Base-by-base conservation (phyloP, 1,139 yeast genomes). In the Diutina ranongensis region DNA sequence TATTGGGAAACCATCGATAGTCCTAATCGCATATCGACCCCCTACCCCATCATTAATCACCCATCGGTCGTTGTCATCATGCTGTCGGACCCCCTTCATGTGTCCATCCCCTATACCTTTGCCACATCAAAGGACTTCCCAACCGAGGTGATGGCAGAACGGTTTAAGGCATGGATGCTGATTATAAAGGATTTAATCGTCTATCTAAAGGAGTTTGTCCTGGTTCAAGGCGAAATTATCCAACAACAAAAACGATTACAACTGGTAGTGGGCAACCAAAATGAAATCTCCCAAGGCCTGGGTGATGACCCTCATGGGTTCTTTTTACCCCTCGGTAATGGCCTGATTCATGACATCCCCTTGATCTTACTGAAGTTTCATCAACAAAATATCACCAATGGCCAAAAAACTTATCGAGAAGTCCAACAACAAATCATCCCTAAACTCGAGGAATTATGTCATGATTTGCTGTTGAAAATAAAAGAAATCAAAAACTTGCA, bases 81-180 rank as follows among this genome's bases (percentile, higher is more conserved):
- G 42, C 22, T 27, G 7, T 25, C 32, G 31, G 50, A 52, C 45
- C 55, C 55, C 25, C 49, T 51, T 12, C 46, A 50, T 40, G 54
- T 49, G 50, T 44, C 46, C 20, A 50, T 52, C 19, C 55, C 55
- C 27, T 49, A 48, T 41, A 48, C 48, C 32, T 52, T 51, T 45
- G 46, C 44, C 35, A 33, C 44, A 33, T 51, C 47, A 33, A 41
- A 41, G 33, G 55, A 53, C 28, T 51, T 77, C 56, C 97, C 97
- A 13, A 87, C 97, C 1, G 97, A 88, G 50, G 76, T 85, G 7
- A 68, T 92, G 54, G 94, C 95, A 3, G 74, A 76, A 35, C 71
- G 98, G 52, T 87, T 89, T 59, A 76, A 80, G 44, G 83, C 94
- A 3, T 92, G 97, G 97, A 70, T 96, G 52, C 72, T 76, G 46